Percentiles rank a stretch among this genome's conserved stretches.
Evolutionary conservation across 179 eudicot genomes (phyloP).

Genomic region (Heliamphora ciliata): DNA sequence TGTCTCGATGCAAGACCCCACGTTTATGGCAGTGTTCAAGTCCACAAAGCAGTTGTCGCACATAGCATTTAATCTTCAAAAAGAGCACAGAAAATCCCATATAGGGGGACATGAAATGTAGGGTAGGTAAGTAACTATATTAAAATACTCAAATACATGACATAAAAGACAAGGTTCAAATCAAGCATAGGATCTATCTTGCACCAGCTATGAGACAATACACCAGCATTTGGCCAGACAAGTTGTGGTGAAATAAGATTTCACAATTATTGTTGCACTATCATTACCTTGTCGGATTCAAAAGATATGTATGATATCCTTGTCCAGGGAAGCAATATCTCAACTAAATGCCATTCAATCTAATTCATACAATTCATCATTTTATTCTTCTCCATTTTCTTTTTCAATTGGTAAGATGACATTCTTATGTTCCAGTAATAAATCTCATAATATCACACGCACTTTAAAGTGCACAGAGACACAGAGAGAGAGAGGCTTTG

Average conservation of each 20-base stretch:
- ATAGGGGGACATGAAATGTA: neutral
- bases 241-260: too few species aligned
- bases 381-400: neutral
- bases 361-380: neutral
- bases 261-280: too few species aligned
- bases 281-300: too few species aligned
- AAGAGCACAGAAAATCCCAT: neutral
- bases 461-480: neutral
- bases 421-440: neutral
- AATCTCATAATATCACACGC: neutral
- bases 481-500: neutral
- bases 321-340: too few species aligned
- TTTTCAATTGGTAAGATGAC: neutral
- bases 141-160: neutral
- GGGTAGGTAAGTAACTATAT: neutral
- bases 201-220: too few species aligned
- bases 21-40: conserved; percentile 45
- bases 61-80: conserved; percentile 39
- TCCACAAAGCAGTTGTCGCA: conserved; percentile 33
- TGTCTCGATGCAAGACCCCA: conserved; percentile 44
- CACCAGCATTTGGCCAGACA: too few species aligned
- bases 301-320: too few species aligned
- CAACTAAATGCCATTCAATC: neutral
- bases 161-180: neutral
- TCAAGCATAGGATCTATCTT: too few species aligned